Conservation (phyloP, 441 rosid genomes). For the Gossypium schwendimanii region DNA sequence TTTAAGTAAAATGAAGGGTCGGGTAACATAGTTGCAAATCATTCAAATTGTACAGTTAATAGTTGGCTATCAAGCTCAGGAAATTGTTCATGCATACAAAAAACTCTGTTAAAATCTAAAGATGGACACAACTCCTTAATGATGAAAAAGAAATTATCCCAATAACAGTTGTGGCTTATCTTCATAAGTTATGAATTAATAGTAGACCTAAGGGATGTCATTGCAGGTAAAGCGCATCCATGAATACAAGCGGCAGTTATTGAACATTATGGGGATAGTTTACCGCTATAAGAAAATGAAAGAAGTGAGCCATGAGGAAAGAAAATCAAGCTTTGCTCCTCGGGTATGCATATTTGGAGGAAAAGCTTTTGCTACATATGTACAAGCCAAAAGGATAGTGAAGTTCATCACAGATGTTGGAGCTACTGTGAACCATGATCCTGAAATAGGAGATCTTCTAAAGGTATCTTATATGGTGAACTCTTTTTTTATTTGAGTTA, state of each 20-base stretch:
- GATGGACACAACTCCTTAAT: not conserved
- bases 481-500: not conserved
- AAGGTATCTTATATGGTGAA: constrained; percentile 35
- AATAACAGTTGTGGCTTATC: not conserved
- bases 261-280: constrained; percentile 81
- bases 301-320: constrained; percentile 69
- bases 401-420: constrained; percentile 93
- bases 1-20: not conserved
- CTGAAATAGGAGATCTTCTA: constrained; percentile 78
- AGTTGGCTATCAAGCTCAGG: not conserved
- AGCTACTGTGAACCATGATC: constrained; percentile 72
- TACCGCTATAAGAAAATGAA: constrained; percentile 91
- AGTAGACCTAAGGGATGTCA: not conserved
- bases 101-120: not conserved
- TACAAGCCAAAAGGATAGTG: constrained; percentile 95
- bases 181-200: not conserved
- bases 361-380: constrained; percentile 85
- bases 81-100: not conserved
- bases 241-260: constrained; percentile 82
- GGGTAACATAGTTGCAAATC: not conserved
- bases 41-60: not conserved
- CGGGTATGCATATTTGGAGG: constrained; percentile 97
- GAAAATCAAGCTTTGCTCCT: constrained; percentile 54
- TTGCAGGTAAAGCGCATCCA: constrained; percentile 88
- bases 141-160: not conserved